Conservation (phyloP, 2,329 filamentous ascomycete species). For the Elsinoe ampelina region DNA sequence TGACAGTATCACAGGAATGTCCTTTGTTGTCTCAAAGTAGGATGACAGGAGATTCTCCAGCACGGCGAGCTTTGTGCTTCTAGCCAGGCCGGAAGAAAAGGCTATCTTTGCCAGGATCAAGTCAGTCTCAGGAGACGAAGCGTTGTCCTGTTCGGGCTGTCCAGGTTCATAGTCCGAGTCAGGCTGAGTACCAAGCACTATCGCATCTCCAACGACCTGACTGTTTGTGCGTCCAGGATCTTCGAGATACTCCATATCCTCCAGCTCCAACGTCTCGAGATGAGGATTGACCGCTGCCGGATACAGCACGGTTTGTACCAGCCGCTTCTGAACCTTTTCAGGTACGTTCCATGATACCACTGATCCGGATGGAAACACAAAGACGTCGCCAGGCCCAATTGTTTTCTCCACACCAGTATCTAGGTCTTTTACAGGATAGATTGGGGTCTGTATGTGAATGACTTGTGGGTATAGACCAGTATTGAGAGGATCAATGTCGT, state of each 20-base stretch:
- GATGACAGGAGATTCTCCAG: slow-evolving; percentile 72
- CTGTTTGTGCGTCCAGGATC: slow-evolving; percentile 65
- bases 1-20: slow-evolving; percentile 70
- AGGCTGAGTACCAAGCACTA: slow-evolving; percentile 71
- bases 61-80: slow-evolving; percentile 87
- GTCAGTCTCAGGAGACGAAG: slow-evolving; percentile 27
- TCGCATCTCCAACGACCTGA: slow-evolving; percentile 75
- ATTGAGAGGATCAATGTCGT: slow-evolving; percentile 51
- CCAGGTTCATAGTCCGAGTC: neutral
- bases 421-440: slow-evolving; percentile 30
- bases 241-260: slow-evolving; percentile 79
- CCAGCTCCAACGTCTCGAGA: slow-evolving; percentile 63
- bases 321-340: slow-evolving; percentile 58
- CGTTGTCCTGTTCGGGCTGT: slow-evolving; percentile 10
- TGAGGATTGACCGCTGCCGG: slow-evolving; percentile 69
- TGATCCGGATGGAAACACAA: slow-evolving; percentile 90
- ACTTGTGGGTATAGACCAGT: slow-evolving; percentile 58
- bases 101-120: slow-evolving; percentile 85
- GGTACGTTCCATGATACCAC: slow-evolving; percentile 87
- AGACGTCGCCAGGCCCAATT: slow-evolving; percentile 61
- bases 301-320: slow-evolving; percentile 63
- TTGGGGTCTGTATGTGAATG: slow-evolving; percentile 47
- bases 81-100: slow-evolving; percentile 86
- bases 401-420: slow-evolving; percentile 35
- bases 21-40: slow-evolving; percentile 79